Evolutionary conservation across 176 grass and related monocot species (phyloP), one percentile per base, ranked within the genome.

Genomic region (Triticum urartu): DNA sequence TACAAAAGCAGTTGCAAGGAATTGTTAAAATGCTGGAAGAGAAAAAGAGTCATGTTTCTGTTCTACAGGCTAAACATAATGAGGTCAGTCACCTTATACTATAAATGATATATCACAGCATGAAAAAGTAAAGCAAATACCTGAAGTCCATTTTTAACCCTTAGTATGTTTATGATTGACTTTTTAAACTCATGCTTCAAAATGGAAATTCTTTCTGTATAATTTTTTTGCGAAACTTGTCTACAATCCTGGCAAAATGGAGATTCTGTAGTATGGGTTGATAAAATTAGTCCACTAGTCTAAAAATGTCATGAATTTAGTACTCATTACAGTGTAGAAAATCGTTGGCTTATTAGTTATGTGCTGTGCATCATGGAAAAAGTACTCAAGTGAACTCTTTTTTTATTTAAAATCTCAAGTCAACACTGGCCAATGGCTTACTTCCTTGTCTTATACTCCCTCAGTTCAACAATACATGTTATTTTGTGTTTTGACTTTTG

Each of bases 1-100:
- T 95, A 72, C 86, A 89, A 73, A 89, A 91, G 66, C 81, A 95
- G 72, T 65, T 79, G 50, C 91, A 86, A 86, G 88, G 73, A 84
- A 91, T 81, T 86, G 77, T 24, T 75, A 91, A 92, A 86, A 75
- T 90, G 11, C 76, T 94, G 50, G 90, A 91, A 36, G 92, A 94
- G 79, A 91, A 94, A 86, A 93, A 22, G 76, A 73, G 34, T 20
- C 32, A 38, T 58, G 76, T 91, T 73, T 87, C 92, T 72, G 33
- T 74, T 87, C 32, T 92, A n/a, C 90, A 90, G 28, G 33, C 35
- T 61, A 85, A 86, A 88, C 58, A 79, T 82, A 90, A 96, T 21
- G 80, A 96, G 83, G 97, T 94, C 9, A 76, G 68, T 85, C 68
- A 81, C 68, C 75, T 59, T 82, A 76, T 86, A 35, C 35, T 32